Base-by-base conservation (phyloP, 805 yeast genomes). In the Lipomyces orientalis region DNA sequence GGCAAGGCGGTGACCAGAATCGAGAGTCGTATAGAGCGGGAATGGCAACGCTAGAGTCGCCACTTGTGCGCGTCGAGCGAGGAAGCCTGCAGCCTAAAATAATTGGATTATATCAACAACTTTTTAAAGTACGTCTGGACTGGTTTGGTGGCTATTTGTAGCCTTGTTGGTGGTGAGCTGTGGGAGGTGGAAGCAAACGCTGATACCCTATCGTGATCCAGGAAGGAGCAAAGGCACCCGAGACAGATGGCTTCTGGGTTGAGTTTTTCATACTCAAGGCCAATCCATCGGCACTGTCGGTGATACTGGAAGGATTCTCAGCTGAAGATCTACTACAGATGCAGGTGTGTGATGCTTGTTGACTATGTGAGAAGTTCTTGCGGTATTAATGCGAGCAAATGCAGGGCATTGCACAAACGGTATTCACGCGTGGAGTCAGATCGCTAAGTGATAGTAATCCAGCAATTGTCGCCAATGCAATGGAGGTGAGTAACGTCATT, bases 41-140 rank as follows among this genome's bases (percentile, higher is more conserved):
- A 54, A 67, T 49, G 74, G 68, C 66, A 58, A 69, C 75, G 65
- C 57, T 71, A 60, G 71, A 56, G 66, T 77, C 79, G 39, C 78
- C 77, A 39, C 70, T 76, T 16, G 76, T 71, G 31, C 75, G 75
- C 62, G 75, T 76, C 25, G 75, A 70, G 51, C 71, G 69, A 58
- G 70, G 73, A 37, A 60, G 57, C 49, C 74, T 73, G 46, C 71
- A 71, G 65, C 81, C 81, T 25, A 80, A 80, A 69, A 78, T 77
- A 14, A 71, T 78, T 16, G 52, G 68, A 1, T 68, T 80, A 12
- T 80, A 80, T 62, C 78, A 76, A 29, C 55, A 69, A 55, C 73
- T 80, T 16, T 78, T 79, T 61, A 65, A 61, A 37, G 77, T 75
- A 33, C 25, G 73, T 54, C 22, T 16, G n/a, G 16, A 7, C 35